phyloP scores from a whole-genome alignment of 75 land plant genomes.

The Pinus taeda region DNA sequence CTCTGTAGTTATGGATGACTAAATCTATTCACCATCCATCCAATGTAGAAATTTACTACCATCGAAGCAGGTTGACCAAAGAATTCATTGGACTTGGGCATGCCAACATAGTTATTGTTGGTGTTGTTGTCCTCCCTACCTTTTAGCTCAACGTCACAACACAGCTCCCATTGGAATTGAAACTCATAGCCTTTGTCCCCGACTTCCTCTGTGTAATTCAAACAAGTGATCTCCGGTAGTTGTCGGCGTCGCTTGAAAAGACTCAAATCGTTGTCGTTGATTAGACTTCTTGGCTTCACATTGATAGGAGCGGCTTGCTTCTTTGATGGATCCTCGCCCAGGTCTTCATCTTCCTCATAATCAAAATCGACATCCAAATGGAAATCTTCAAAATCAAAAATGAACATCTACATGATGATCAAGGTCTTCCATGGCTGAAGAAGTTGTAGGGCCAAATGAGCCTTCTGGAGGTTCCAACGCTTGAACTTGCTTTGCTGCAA shows the following conservation, averaged over 20 bases:
- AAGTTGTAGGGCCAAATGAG: no score
- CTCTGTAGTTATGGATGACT: no score
- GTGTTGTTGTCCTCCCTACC: not conserved
- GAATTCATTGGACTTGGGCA: not conserved
- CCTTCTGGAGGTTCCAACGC: no score
- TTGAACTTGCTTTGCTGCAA: no score
- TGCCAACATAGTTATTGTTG: not conserved
- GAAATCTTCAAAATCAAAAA: no score
- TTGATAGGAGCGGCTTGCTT: not conserved
- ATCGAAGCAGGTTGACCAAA: not conserved
- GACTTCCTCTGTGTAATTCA: not conserved
- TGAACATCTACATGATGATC: no score
- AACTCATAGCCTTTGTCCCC: not conserved
- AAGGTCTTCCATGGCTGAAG: no score
- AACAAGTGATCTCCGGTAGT: not conserved
- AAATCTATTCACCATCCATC: not conserved
- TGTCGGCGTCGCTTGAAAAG: not conserved
- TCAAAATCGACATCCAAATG: no score
- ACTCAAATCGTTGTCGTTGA: not conserved
- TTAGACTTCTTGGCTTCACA: not conserved
- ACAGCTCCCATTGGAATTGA: not conserved
- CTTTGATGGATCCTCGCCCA: not conserved
- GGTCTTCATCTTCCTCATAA: no score
- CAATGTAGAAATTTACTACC: not conserved
- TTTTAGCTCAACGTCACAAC: not conserved